Evolutionary conservation across 1,139 yeast genomes (phyloP).

Genomic region (Martiniozyma asiatica): DNA sequence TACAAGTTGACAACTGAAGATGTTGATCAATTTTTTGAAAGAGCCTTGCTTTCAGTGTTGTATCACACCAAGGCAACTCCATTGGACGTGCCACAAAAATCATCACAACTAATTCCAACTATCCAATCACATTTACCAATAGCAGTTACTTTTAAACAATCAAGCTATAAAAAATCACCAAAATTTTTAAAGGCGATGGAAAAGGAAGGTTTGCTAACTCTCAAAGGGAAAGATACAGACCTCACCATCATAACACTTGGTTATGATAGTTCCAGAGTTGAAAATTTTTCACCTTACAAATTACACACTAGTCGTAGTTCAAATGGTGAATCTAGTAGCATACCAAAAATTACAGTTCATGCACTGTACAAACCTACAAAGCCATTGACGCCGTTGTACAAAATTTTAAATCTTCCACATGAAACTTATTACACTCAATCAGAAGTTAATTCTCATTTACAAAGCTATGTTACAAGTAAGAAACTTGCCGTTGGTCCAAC

Average conservation of each 20-base stretch:
- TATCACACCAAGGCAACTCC: constrained; percentile 55
- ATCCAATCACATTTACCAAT: constrained; percentile 63
- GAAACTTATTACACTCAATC: constrained; percentile 35
- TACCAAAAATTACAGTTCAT: constrained; percentile 26
- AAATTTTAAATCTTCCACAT: constrained; percentile 28
- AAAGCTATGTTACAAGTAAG: constrained; percentile 46
- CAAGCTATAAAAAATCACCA: constrained; percentile 83
- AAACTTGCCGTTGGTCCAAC: constrained; percentile 33
- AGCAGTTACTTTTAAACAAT: constrained; percentile 56
- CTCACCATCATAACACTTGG: constrained; percentile 43
- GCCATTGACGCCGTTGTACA: constrained; percentile 38
- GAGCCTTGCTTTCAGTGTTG: constrained; percentile 45
- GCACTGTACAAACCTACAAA: constrained; percentile 45
- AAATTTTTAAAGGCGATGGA: constrained; percentile 81
- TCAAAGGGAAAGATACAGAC: constrained; percentile 74
- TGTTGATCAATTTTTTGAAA: constrained; percentile 63
- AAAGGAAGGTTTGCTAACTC: constrained; percentile 48
- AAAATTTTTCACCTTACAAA: constrained; percentile 53
- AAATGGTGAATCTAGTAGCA: neutral
- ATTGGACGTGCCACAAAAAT: constrained; percentile 45
- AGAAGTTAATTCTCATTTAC: constrained; percentile 42
- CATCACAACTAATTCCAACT: constrained; percentile 67
- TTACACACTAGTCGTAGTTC: constrained; percentile 18
- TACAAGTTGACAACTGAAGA: constrained; percentile 46
- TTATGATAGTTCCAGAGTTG: constrained; percentile 34